Conservation (phyloP, 345 rosid genomes). For the Hypericum androsaemum region DNA sequence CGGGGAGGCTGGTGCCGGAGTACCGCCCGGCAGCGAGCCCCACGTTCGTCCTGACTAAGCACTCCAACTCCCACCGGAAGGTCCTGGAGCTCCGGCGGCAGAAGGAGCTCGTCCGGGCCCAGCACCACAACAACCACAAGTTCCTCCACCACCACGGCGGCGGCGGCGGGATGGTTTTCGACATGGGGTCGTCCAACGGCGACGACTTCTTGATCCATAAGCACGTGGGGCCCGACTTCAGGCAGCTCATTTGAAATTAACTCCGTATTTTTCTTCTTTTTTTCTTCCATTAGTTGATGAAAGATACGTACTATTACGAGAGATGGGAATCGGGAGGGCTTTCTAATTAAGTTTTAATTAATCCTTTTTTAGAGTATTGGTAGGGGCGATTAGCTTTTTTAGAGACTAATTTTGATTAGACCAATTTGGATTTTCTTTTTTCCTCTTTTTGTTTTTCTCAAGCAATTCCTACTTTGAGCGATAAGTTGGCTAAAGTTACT, state of each 20-base stretch:
- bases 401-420: constrained; percentile 22
- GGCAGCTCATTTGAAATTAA: constrained; percentile 43
- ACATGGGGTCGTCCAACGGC: constrained; percentile 41
- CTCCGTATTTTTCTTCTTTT: constrained; percentile 4
- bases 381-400: neutral
- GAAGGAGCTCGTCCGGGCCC: constrained; percentile 16
- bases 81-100: constrained; percentile 44
- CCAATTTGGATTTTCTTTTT: constrained; percentile 1
- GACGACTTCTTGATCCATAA: constrained; percentile 86
- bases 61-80: constrained; percentile 70
- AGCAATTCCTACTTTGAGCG: neutral
- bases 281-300: constrained; percentile 11
- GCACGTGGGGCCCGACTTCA: constrained; percentile 70
- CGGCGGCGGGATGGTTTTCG: constrained; percentile 47
- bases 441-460: constrained; percentile 9
- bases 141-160: constrained; percentile 26
- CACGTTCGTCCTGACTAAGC: constrained; percentile 54
- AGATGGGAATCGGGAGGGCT: no score
- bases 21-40: constrained; percentile 80
- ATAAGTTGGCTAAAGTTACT: no score
- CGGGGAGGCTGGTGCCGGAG: constrained; percentile 68
- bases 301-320: no score
- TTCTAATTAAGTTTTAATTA: no score
- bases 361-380: no score
- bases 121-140: constrained; percentile 12